Conservation (phyloP, 257 asterid genomes). For the Nicotiana noctiflora region DNA sequence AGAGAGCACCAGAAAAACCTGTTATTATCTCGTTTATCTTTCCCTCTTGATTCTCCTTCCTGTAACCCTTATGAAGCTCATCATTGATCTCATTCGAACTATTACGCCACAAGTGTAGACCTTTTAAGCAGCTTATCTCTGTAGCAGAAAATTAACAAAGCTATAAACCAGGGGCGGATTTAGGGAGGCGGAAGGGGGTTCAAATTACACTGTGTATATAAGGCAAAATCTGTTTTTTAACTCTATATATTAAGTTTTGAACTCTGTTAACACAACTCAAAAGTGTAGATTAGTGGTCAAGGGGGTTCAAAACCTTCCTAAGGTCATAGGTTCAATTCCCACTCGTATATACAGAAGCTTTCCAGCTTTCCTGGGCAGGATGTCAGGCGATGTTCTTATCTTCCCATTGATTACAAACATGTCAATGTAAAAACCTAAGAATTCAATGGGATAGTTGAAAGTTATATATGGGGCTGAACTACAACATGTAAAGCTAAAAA, state of each 20-base stretch:
- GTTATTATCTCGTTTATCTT: conserved; percentile 72
- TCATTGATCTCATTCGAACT: conserved; percentile 73
- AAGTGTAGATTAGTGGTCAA: too few relatives aligned
- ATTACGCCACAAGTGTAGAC: conserved; percentile 77
- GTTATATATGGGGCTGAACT: not conserved
- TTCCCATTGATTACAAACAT: not conserved
- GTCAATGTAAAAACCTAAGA: not conserved
- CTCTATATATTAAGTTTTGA: too few relatives aligned
- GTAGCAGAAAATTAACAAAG: conserved; percentile 22
- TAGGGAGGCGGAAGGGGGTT: too few relatives aligned
- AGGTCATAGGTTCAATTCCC: too few relatives aligned
- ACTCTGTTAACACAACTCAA: too few relatives aligned
- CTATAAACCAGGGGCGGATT: too few relatives aligned
- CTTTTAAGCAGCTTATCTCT: conserved; percentile 66
- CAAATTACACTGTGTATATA: too few relatives aligned
- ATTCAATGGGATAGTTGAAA: not conserved
- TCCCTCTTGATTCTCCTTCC: conserved; percentile 66
- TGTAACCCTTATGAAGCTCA: conserved; percentile 81
- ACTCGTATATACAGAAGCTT: not conserved
- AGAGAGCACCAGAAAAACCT: conserved; percentile 36
- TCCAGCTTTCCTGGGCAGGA: not conserved
- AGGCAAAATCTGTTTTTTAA: too few relatives aligned
- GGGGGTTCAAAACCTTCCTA: too few relatives aligned
- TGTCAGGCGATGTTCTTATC: not conserved
- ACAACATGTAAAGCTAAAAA: not conserved